These are phyloP conservation scores for Stylonectria norvegica DNA, from an alignment of 2,329 filamentous ascomycete species.

Conservation along the genomic window DNA sequence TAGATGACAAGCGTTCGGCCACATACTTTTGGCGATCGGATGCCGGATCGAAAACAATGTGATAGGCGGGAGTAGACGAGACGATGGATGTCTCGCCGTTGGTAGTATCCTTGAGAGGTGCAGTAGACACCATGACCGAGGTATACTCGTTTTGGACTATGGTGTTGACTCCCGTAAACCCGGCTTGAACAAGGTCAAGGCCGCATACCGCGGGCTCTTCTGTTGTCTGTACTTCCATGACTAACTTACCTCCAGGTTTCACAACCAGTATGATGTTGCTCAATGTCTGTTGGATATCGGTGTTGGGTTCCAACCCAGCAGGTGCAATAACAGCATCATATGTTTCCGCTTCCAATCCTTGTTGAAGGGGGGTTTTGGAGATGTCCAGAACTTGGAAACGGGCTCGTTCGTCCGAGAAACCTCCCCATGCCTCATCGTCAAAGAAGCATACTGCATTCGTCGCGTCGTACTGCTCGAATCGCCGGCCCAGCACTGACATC, in stretches of 20 bases:
- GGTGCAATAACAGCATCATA: conserved; percentile 29
- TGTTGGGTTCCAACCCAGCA: conserved; percentile 30
- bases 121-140: background rate
- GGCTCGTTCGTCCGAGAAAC: conserved; percentile 10
- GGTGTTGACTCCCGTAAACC: background rate
- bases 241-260: conserved; percentile 29
- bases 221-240: conserved; percentile 37
- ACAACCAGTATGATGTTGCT: conserved; percentile 18
- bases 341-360: conserved; percentile 15
- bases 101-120: background rate
- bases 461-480: conserved; percentile 33
- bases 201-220: background rate
- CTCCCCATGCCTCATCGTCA: conserved; percentile 25
- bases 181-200: background rate
- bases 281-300: conserved; percentile 20
- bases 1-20: background rate
- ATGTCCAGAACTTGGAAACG: conserved; percentile 27
- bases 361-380: conserved; percentile 6
- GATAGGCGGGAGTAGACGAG: background rate
- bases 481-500: conserved; percentile 1
- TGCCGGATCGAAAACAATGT: background rate
- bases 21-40: background rate
- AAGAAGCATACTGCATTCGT: conserved; percentile 39
- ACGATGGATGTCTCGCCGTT: background rate
- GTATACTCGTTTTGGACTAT: background rate